These are phyloP conservation scores for Phalaenopsis aphrodite DNA, from an alignment of 106 monocot species.

Conservation along the genomic window DNA sequence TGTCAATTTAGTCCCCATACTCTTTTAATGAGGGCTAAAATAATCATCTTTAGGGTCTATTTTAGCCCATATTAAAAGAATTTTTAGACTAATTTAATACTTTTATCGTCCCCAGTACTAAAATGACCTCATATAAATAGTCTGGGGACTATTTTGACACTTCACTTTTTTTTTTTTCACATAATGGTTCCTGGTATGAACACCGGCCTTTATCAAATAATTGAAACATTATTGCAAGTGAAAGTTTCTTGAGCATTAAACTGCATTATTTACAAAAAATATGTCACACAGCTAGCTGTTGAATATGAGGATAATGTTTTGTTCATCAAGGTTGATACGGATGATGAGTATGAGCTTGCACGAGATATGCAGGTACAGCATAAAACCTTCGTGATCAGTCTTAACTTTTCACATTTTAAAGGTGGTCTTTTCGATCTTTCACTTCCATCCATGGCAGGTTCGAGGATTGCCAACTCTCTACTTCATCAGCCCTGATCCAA, in stretches of 20 bases:
- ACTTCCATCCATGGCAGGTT: slow-evolving; percentile 28
- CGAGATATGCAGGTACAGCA: slow-evolving; percentile 51
- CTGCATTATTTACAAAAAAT: not conserved
- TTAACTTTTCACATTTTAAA: not conserved
- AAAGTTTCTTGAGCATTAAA: not conserved
- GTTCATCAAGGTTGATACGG: slow-evolving; percentile 93
- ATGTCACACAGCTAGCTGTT: slow-evolving; percentile 42
- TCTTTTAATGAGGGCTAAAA: no score
- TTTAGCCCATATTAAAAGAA: no score
- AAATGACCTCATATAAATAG: no score
- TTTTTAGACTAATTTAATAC: no score
- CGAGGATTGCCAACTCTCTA: slow-evolving; percentile 79
- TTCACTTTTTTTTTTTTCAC: no score
- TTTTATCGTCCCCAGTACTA: no score
- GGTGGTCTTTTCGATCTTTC: not conserved
- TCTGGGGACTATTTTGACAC: no score
- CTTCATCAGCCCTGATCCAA: slow-evolving; percentile 81
- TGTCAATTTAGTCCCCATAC: no score
- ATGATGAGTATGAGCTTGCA: slow-evolving; percentile 92
- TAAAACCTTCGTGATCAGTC: not conserved
- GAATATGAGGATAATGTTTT: slow-evolving; percentile 68
- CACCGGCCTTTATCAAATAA: not conserved
- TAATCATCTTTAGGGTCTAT: no score
- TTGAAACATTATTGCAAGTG: not conserved
- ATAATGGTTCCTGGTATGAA: not conserved